These are phyloP conservation scores for Quercus berberidifolia DNA, from an alignment of 306 rosid genomes.

Conservation along the genomic window DNA sequence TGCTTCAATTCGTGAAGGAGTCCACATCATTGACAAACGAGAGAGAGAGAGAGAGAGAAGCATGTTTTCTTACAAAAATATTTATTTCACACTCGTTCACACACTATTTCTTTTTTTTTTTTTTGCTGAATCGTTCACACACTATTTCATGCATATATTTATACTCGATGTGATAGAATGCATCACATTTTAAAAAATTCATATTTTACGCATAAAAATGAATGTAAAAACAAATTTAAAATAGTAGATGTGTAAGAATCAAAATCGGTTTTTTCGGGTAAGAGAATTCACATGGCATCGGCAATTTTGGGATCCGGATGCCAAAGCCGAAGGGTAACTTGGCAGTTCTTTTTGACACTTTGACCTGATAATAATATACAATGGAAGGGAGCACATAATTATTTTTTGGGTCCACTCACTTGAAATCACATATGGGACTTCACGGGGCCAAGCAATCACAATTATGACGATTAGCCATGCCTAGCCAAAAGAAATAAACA, in stretches of 20 bases:
- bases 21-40: not conserved
- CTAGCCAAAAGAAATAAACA: not conserved
- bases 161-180: no score
- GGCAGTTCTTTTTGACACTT: not conserved
- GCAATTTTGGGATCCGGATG: not conserved
- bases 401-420: not conserved
- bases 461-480: slow-evolving; percentile 6
- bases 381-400: not conserved
- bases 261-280: no score
- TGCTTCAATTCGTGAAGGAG: not conserved
- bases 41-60: not conserved
- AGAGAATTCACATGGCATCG: not conserved
- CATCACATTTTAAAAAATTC: no score
- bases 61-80: no score
- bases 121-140: no score
- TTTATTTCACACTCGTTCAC: no score
- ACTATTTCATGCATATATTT: no score
- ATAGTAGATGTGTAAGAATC: no score
- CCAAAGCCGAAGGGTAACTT: not conserved
- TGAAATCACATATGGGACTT: not conserved
- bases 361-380: not conserved
- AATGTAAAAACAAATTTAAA: no score
- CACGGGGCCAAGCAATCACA: not conserved
- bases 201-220: no score
- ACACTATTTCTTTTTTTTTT: no score